Evolutionary conservation across 1,284 basidiomycete genomes (phyloP).

Genomic region (Rhodotorula sp.): DNA sequence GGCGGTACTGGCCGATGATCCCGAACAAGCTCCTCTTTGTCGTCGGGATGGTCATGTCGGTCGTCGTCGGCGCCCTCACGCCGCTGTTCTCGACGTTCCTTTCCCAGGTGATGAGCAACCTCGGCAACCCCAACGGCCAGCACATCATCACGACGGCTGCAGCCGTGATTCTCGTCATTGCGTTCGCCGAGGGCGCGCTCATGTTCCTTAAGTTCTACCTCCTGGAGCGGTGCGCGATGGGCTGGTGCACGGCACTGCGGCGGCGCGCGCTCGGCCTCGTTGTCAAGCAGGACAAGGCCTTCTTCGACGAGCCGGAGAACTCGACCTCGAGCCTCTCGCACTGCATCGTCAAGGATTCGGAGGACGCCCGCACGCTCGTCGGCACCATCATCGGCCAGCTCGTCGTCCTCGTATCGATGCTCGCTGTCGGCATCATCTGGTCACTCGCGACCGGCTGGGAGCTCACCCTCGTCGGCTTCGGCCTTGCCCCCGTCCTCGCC

Average conservation of each 20-base stretch:
- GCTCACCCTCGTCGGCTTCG: slow-evolving; percentile 85
- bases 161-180: slow-evolving; percentile 63
- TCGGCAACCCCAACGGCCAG: slow-evolving; percentile 62
- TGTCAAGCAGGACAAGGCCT: slow-evolving; percentile 81
- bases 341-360: slow-evolving; percentile 82
- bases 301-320: slow-evolving; percentile 77
- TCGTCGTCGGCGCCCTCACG: slow-evolving; percentile 76
- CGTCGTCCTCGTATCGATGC: slow-evolving; percentile 76
- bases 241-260: slow-evolving; percentile 75
- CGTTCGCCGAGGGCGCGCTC: slow-evolving; percentile 72
- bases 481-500: slow-evolving; percentile 81
- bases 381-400: slow-evolving; percentile 72
- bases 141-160: slow-evolving; percentile 59
- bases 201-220: slow-evolving; percentile 72
- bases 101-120: slow-evolving; percentile 75
- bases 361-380: slow-evolving; percentile 81
- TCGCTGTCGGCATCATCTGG: slow-evolving; percentile 80
- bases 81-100: slow-evolving; percentile 90
- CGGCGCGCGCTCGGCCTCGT: slow-evolving; percentile 63
- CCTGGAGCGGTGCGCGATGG: slow-evolving; percentile 71
- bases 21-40: slow-evolving; percentile 71
- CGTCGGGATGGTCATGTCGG: slow-evolving; percentile 66
- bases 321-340: slow-evolving; percentile 70
- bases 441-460: slow-evolving; percentile 87
- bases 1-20: slow-evolving; percentile 68